phyloP scores from a whole-genome alignment of 1,284 basidiomycete genomes.

The Boletus smithii region DNA sequence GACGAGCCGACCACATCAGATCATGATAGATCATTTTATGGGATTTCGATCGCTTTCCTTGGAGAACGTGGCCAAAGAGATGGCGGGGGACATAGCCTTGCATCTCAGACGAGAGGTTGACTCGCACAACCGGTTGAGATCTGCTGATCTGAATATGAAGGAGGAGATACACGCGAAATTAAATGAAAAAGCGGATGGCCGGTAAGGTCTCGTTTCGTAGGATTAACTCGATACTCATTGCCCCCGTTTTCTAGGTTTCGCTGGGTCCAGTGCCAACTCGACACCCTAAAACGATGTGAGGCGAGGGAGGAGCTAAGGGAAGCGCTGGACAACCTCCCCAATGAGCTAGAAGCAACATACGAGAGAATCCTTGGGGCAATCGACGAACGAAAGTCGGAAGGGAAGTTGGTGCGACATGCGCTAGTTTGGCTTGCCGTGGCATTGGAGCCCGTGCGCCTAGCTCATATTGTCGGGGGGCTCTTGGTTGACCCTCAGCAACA shows the following conservation, averaged over 20 bases:
- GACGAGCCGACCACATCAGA: not conserved
- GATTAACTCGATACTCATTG: not conserved
- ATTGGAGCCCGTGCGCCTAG: not conserved
- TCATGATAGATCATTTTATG: not conserved
- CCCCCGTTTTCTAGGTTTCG: not conserved
- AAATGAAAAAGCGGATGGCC: not conserved
- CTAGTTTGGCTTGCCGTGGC: conserved; percentile 2
- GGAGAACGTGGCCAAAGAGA: not conserved
- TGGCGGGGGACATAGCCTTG: not conserved
- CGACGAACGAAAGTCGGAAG: conserved; percentile 1
- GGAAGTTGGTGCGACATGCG: not conserved
- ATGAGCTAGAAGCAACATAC: not conserved
- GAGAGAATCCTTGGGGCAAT: not conserved
- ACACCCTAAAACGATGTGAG: not conserved
- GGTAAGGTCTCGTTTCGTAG: not conserved
- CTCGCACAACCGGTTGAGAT: not conserved
- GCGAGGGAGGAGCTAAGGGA: not conserved
- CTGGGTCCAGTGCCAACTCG: conserved; percentile 6
- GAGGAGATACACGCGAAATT: not conserved
- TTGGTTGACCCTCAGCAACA: not conserved
- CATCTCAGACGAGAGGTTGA: not conserved
- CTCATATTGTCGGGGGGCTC: not conserved
- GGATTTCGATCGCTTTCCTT: not conserved
- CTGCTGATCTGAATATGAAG: not conserved
- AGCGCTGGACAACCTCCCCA: not conserved